Percentiles rank a stretch among this genome's conserved stretches.
Evolutionary conservation across 2,329 filamentous ascomycete genomes (phyloP).

Genomic region (Coniella vitis): DNA sequence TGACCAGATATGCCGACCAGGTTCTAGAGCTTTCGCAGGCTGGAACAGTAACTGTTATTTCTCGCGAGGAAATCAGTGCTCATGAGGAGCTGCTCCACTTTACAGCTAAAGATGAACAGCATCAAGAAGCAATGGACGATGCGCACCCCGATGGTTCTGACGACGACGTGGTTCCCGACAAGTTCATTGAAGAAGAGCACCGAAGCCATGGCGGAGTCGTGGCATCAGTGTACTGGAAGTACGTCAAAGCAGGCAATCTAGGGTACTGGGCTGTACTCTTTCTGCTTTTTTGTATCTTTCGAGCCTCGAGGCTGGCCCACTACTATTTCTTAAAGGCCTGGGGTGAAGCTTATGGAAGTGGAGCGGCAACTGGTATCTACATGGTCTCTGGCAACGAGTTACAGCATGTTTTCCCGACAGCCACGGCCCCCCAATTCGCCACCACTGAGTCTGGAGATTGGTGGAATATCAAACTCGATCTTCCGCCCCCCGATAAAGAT

Average conservation of each 20-base stretch:
- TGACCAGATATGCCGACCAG: slow-evolving; percentile 65
- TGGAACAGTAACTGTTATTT: slow-evolving; percentile 23
- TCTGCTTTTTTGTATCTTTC: slow-evolving; percentile 54
- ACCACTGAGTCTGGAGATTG: slow-evolving; percentile 18
- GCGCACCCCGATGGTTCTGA: slow-evolving; percentile 20
- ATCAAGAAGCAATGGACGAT: slow-evolving; percentile 23
- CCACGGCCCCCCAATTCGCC: not conserved
- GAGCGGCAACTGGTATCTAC: slow-evolving; percentile 4
- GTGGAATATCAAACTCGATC: slow-evolving; percentile 27
- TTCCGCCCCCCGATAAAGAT: slow-evolving; percentile 61
- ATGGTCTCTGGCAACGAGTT: slow-evolving; percentile 6
- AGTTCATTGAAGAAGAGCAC: slow-evolving; percentile 74
- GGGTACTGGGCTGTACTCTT: slow-evolving; percentile 66
- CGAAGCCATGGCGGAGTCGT: slow-evolving; percentile 71
- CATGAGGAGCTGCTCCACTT: slow-evolving; percentile 32
- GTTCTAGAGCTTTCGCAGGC: slow-evolving; percentile 59
- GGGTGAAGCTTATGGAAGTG: slow-evolving; percentile 64
- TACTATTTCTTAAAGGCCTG: slow-evolving; percentile 82
- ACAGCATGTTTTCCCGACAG: slow-evolving; percentile 2
- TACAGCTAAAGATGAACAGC: slow-evolving; percentile 28
- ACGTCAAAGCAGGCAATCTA: slow-evolving; percentile 73
- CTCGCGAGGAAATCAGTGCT: slow-evolving; percentile 27
- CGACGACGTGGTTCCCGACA: slow-evolving; percentile 37
- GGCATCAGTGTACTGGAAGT: slow-evolving; percentile 72
- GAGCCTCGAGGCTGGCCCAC: slow-evolving; percentile 57